Evolutionary conservation across 768 basidiomycete species (phyloP), one percentile per base, ranked within the genome.

Genomic region (Leccinum uliginosum): DNA sequence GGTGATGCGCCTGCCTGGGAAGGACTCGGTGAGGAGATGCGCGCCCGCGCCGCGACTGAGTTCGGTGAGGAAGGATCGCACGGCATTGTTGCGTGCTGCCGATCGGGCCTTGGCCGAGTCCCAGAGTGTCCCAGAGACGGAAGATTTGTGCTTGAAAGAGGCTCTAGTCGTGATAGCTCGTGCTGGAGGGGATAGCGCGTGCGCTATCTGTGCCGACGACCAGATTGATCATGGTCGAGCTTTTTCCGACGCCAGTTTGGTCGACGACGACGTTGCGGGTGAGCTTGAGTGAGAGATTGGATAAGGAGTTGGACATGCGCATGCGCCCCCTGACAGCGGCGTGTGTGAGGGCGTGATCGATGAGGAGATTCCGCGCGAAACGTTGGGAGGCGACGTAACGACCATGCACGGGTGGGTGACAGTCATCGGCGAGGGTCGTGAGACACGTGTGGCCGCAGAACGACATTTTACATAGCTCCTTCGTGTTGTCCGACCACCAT

Each of bases 221-320:
- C 1, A 67, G 44, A 38, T 67, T 67, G 24, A 67, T n/a, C n/a
- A n/a, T 51, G 26, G 54, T 34, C 3, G 65, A 68, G 43, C 66
- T 66, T 56, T 67, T 67, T 24, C 65, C 65, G 6, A 54, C 61
- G 21, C 65, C 78, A 0, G 71, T 71, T 58, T 76, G 74, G 4
- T 76, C 77, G 15, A 78, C 77, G 19, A 79, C 62, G 49, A 78
- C 56, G 50, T 74, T 69, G 46, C 60, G 58, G 27, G 59, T 63
- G 40, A 65, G 57, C 17, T 68, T 66, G 51, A 55, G 26, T 32
- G 48, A 12, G 12, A 32, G 19, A 34, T n/a, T 50, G 49, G 21
- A 9, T 10, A n/a, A n/a, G n/a, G n/a, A n/a, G n/a, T n/a, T n/a
- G n/a, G n/a, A n/a, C n/a, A 27, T 27, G 27, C 27, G 27, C 27